Conservation (phyloP, 768 basidiomycete species). For the Termitomyces sp. region DNA sequence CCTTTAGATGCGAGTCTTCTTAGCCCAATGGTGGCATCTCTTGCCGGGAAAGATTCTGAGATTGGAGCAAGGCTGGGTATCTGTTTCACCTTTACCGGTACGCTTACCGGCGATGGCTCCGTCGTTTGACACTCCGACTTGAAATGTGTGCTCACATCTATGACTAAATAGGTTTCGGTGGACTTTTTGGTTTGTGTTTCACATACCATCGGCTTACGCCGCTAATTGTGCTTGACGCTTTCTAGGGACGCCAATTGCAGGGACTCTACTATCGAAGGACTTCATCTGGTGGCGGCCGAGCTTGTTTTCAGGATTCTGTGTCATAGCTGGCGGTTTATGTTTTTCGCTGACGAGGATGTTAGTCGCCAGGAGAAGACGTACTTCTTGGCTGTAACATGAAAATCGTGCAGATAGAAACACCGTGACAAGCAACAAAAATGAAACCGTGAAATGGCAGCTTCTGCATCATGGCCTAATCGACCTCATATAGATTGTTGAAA, state of each 20-base stretch:
- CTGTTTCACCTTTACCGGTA: constrained; percentile 28
- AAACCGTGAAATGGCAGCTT: not conserved
- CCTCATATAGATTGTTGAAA: not conserved
- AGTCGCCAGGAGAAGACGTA: constrained; percentile 19
- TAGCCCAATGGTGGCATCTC: constrained; percentile 35
- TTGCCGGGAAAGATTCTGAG: constrained; percentile 40
- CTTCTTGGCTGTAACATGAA: constrained; percentile 7
- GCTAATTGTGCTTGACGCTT: not conserved
- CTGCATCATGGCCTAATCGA: not conserved
- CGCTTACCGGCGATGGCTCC: not conserved
- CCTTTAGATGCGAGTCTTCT: constrained; percentile 33
- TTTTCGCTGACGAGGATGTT: constrained; percentile 23
- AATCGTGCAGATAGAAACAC: not conserved
- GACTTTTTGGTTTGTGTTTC: constrained; percentile 27
- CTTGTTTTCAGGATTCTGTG: constrained; percentile 43
- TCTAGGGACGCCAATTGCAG: constrained; percentile 51
- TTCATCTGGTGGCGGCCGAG: constrained; percentile 58
- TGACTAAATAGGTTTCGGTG: constrained; percentile 28
- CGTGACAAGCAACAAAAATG: not conserved
- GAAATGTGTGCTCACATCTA: not conserved
- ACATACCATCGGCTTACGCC: not conserved
- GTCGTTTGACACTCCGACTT: not conserved
- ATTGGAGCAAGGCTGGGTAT: constrained; percentile 53
- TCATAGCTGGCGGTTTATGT: constrained; percentile 22
- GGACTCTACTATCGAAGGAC: constrained; percentile 43